Conservation (phyloP, 73 alveolate genomes). For the Tetrahymena malaccensis region DNA sequence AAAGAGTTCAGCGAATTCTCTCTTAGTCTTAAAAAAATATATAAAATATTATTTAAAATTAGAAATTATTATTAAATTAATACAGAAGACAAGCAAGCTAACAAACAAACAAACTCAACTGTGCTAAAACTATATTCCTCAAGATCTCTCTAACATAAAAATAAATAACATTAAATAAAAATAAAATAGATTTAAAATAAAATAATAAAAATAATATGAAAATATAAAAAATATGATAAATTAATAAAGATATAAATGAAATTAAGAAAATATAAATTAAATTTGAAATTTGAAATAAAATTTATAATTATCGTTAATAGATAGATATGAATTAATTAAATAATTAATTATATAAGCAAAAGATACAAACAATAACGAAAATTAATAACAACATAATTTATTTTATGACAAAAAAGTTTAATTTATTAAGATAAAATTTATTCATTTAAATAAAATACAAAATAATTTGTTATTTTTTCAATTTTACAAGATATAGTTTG, state of each 20-base stretch:
- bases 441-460: too few relatives aligned
- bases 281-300: neutral
- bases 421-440: too few relatives aligned
- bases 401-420: too few relatives aligned
- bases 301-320: neutral
- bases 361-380: neutral
- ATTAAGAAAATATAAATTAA: neutral
- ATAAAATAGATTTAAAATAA: neutral
- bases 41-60: neutral
- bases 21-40: neutral
- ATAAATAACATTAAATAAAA: neutral
- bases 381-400: too few relatives aligned
- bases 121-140: neutral
- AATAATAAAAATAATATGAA: neutral
- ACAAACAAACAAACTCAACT: neutral
- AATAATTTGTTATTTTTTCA: too few relatives aligned
- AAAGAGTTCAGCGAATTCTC: neutral
- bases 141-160: neutral
- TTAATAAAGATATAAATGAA: neutral
- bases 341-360: too few relatives aligned
- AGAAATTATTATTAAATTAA: neutral
- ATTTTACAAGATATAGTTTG: too few relatives aligned
- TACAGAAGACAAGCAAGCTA: neutral
- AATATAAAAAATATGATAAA: neutral
- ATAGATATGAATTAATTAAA: too few relatives aligned